phyloP scores from a whole-genome alignment of 495 filamentous ascomycete species.

The Margaritispora aquatica region DNA sequence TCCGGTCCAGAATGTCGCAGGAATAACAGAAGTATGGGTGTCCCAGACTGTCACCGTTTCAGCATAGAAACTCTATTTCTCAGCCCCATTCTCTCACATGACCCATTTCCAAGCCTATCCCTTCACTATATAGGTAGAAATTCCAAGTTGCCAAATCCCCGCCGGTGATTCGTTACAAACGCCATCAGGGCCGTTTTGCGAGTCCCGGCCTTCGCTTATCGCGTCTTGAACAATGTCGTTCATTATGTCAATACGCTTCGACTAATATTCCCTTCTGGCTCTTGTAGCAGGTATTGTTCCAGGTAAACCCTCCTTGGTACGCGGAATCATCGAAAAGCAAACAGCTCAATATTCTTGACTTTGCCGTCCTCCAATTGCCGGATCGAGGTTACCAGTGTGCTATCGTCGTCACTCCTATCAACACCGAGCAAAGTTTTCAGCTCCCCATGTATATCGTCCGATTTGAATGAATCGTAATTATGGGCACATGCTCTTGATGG shows the following conservation, averaged over 20 bases:
- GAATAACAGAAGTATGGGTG: too few species aligned
- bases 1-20: too few species aligned
- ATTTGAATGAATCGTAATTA: constrained; percentile 7
- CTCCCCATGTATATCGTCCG: not conserved
- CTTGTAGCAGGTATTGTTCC: not conserved
- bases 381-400: not conserved
- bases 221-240: not conserved
- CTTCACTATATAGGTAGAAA: too few species aligned
- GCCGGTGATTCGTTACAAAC: too few species aligned
- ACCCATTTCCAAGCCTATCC: too few species aligned
- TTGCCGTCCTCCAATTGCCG: not conserved
- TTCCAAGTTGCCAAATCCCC: too few species aligned
- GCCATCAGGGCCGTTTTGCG: not conserved
- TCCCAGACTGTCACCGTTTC: too few species aligned
- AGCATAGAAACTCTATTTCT: too few species aligned
- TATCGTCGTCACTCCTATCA: not conserved
- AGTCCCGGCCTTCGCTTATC: not conserved
- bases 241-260: not conserved
- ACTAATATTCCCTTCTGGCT: not conserved
- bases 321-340: not conserved
- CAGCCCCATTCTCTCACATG: too few species aligned
- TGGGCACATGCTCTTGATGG: not conserved
- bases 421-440: not conserved
- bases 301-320: not conserved
- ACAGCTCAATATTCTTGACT: constrained; percentile 1